Base-by-base conservation (phyloP, 495 filamentous ascomycete species). In the Lepidopterella palustris region DNA sequence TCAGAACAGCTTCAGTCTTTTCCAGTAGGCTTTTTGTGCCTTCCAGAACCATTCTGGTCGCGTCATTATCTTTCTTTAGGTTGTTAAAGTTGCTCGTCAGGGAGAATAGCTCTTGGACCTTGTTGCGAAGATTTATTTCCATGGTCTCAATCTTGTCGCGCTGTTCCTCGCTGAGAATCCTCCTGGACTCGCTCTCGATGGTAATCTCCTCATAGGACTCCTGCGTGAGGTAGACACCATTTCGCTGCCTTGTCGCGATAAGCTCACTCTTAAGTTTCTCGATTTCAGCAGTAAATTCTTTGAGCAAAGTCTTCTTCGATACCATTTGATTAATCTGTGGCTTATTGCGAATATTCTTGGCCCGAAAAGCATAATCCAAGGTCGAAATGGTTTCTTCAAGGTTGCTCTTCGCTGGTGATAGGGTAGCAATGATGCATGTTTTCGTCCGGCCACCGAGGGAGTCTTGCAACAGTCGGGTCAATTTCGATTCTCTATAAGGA, bases 311-410 rank as follows among this genome's bases (percentile, higher is more conserved):
- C 71, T 92, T 92, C 72, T 97, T 98, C 18, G 88, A 90, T 55
- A 96, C 82, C 66, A 87, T 81, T 28, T 88, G 87, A 71, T 97
- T 97, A 65, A 95, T 81, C 68, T 98, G 93, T 4, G 93, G 93
- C 71, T 97, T 96, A 71, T 98, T 98, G 21, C 89, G 87, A 61
- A 98, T 98, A 66, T 97, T 96, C 76, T 98, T 98, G 2, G 95
- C 93, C 21, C 93, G 82, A 70, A 97, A 96, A 9, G 93, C 95
- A 69, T 98, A 98, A 70, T 98, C 93, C 2, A 98, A 79, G 0
- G 95, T 97, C 1, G 92, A 97, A 52, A 97, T 97, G 0, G 93
- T 98, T 71, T 98, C 93, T 66, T 98, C 93, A 13, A 97, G 79
- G 67, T 97, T 98, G 74, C 84, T 91, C 69, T 90, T 91, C 5